Percentiles rank a stretch among this genome's conserved stretches.
phyloP scores from a whole-genome alignment of 2,329 filamentous ascomycete species.

The Neocatenulostroma microsporum region DNA sequence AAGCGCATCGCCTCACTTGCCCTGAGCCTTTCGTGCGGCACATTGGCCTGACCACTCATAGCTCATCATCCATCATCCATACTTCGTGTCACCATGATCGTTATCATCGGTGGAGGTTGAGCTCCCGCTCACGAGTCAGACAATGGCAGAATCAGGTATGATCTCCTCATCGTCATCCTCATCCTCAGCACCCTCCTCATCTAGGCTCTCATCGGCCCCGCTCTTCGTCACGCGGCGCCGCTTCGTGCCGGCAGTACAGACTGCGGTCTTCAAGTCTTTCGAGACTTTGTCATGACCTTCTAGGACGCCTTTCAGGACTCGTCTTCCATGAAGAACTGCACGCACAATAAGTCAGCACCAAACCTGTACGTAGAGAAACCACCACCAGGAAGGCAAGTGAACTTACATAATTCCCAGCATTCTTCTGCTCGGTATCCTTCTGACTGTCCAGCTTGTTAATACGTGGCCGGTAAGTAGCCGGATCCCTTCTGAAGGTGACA shows the following conservation, averaged over 20 bases:
- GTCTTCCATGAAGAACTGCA: conserved; percentile 91
- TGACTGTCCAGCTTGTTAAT: conserved; percentile 98
- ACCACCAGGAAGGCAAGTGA: not conserved
- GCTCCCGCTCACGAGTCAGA: conserved; percentile 5
- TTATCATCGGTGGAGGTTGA: conserved; percentile 7
- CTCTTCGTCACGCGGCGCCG: conserved; percentile 25
- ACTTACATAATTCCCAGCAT: conserved; percentile 81
- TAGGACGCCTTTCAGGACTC: conserved; percentile 59
- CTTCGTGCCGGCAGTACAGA: conserved; percentile 19
- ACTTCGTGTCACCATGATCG: conserved; percentile 6
- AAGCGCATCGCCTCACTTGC: conserved; percentile 4
- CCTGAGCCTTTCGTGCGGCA: not conserved
- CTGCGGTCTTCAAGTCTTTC: not conserved
- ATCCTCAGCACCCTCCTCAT: conserved; percentile 56
- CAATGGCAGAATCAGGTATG: conserved; percentile 3
- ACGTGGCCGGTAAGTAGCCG: conserved; percentile 88
- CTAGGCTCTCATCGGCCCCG: conserved; percentile 48
- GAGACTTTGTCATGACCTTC: conserved; percentile 6
- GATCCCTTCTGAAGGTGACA: conserved; percentile 97
- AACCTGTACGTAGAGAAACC: too few relatives aligned
- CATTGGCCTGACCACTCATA: not conserved
- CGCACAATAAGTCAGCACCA: too few relatives aligned
- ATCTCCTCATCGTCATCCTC: conserved; percentile 45
- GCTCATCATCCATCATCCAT: conserved; percentile 4
- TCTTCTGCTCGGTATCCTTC: conserved; percentile 96